A percentile compares a stretch with the other conserved stretches of the same genome.
Evolutionary conservation across 768 basidiomycete species (phyloP).

Genomic region (Pleurotus sapidus): DNA sequence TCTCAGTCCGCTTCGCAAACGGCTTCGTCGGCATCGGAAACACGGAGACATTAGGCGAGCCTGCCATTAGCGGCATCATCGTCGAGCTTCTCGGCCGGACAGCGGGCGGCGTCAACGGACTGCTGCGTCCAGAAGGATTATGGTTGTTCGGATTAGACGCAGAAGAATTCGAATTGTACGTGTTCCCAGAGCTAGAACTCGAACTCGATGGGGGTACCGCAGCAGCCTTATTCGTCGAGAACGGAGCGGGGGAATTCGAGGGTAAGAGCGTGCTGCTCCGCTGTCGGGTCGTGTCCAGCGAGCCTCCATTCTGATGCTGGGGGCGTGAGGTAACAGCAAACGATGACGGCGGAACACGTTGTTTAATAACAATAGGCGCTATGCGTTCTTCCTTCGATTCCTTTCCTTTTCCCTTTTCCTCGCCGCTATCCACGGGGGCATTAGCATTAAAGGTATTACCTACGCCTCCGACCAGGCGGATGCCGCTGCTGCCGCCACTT

Average conservation of each 20-base stretch:
- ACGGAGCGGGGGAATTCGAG: conserved; percentile 17
- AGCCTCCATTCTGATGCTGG: conserved; percentile 13
- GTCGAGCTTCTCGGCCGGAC: conserved; percentile 8
- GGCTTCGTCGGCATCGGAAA: conserved; percentile 39
- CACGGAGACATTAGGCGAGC: conserved; percentile 16
- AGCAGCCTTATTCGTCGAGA: conserved; percentile 9
- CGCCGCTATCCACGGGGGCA: neutral
- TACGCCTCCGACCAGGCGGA: conserved; percentile 9
- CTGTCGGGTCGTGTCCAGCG: conserved; percentile 22
- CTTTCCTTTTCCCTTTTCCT: conserved; percentile 11
- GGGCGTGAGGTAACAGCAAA: conserved; percentile 66
- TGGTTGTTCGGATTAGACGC: conserved; percentile 7
- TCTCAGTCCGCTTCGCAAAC: conserved; percentile 57
- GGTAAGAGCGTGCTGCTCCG: conserved; percentile 40
- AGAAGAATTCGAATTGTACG: conserved; percentile 10
- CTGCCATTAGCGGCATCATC: conserved; percentile 18
- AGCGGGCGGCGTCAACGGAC: conserved; percentile 8
- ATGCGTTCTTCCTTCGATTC: conserved; percentile 24
- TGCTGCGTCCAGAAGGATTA: conserved; percentile 6
- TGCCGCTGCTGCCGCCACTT: conserved; percentile 2
- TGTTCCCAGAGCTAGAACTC: neutral
- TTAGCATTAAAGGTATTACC: neutral
- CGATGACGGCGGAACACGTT: conserved; percentile 50
- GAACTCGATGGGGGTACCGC: neutral
- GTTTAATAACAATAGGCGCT: conserved; percentile 58